phyloP scores from a whole-genome alignment of 495 filamentous ascomycete species.

The Tirmania nivea region DNA sequence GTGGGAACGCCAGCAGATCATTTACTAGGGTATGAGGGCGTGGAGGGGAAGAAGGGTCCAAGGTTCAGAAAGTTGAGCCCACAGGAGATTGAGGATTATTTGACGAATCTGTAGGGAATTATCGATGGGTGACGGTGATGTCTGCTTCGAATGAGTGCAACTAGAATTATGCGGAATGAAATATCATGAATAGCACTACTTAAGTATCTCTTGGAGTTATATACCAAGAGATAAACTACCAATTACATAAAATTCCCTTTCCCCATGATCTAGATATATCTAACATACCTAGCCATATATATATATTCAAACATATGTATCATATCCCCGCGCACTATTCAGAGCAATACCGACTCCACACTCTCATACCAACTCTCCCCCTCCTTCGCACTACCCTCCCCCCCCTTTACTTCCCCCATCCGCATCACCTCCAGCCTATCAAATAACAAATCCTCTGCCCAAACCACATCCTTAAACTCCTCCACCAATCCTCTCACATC shows the following conservation, averaged over 20 bases:
- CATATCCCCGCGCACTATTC: too few species aligned
- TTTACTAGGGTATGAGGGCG: slow-evolving; percentile 78
- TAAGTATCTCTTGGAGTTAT: too few species aligned
- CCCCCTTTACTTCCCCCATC: background rate
- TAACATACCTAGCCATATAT: too few species aligned
- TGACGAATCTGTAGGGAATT: slow-evolving; percentile 63
- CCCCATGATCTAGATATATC: too few species aligned
- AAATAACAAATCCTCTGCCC: background rate
- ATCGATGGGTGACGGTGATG: too few species aligned
- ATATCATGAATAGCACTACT: too few species aligned
- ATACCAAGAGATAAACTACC: too few species aligned
- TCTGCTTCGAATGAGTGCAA: too few species aligned
- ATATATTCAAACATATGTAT: too few species aligned
- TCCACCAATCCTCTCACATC: background rate
- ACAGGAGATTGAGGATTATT: slow-evolving; percentile 95
- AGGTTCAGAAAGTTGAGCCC: slow-evolving; percentile 91
- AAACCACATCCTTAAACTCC: background rate
- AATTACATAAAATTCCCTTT: too few species aligned
- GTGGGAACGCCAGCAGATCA: slow-evolving; percentile 86
- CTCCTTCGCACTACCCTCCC: background rate
- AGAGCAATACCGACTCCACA: too few species aligned
- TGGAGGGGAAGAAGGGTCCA: slow-evolving; percentile 71
- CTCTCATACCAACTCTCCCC: background rate
- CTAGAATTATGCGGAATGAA: too few species aligned
- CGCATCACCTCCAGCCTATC: background rate